Base-by-base conservation (phyloP, 257 asterid species). In the Penstemon eatonii region DNA sequence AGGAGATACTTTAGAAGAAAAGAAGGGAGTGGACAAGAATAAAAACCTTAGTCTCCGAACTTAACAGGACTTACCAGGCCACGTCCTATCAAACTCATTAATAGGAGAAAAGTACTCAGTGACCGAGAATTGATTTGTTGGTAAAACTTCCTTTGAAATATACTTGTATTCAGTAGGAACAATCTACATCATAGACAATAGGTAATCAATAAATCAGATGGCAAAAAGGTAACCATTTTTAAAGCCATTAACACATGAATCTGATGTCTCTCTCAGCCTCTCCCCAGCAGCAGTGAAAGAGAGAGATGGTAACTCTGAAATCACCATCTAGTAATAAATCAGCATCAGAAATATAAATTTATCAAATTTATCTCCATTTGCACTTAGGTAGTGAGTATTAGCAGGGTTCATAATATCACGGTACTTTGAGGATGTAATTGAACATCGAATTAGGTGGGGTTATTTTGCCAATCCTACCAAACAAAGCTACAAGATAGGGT, bases 51-150 rank as follows among this genome's bases (percentile, higher is more conserved):
- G 54, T 58, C 49, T 68, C 60, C 53, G 59, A 50, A 59, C 45
- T 19, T 50, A 59, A 45, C 66, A 79, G 62, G 39, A 69, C 77
- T 73, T 76, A 94, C 99, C 99, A 77, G 99, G 99, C 99, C 99
- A 94, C 44, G 80, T 65, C 76, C 87, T 83, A 66, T 87, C 95
- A 18, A 67, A 72, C 84, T 93, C 96, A 50, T 66, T 66, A 61
- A 94, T 91, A 1, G 96, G 92, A 62, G 99, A 91, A 73, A 87
- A 94, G 79, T 94, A 91, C 85, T 91, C 97, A 0, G 96, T 83
- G 67, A 94, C 96, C 47, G 99, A 94, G 83, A 91, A 94, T 58
- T 94, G 99, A 79, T 94, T 94, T 8, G 99, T 94, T 18, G 96
- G 90, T 66, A 89, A 73, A 65, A 91, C 89, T 73, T 91, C 87